Conservation (phyloP, 257 asterid species). For the Cruciata laevipes region DNA sequence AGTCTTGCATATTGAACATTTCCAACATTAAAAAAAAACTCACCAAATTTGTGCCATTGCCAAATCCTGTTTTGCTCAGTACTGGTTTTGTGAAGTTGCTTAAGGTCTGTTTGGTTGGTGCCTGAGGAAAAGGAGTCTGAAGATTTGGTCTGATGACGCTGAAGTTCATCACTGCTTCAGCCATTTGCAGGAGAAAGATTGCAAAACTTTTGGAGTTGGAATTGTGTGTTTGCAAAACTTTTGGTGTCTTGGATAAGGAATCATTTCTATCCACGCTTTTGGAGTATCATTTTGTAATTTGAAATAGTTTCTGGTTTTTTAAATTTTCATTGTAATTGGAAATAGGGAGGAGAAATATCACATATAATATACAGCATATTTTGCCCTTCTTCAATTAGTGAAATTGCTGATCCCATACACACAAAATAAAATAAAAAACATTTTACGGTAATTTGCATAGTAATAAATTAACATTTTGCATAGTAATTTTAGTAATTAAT, state of each 20-base stretch:
- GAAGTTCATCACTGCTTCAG: slow-evolving; percentile 50
- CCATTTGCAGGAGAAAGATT: slow-evolving; percentile 28
- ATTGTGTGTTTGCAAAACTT: not conserved
- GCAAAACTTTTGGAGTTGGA: slow-evolving; percentile 8
- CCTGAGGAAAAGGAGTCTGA: not conserved
- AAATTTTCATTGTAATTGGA: too few relatives aligned
- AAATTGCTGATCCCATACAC: too few relatives aligned
- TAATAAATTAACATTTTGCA: too few relatives aligned
- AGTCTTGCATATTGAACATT: not conserved
- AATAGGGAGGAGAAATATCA: too few relatives aligned
- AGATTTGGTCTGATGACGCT: slow-evolving; percentile 32
- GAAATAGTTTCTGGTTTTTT: too few relatives aligned
- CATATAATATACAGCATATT: too few relatives aligned
- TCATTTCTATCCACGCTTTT: slow-evolving; percentile 51
- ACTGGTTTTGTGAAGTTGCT: slow-evolving; percentile 31
- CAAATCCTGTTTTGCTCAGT: slow-evolving; percentile 30
- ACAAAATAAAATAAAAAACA: too few relatives aligned
- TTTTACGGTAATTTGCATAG: too few relatives aligned
- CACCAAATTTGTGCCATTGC: slow-evolving; percentile 37
- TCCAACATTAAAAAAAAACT: not conserved
- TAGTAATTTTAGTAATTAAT: too few relatives aligned
- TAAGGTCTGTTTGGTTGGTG: slow-evolving; percentile 18
- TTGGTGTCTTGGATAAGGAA: slow-evolving; percentile 33
- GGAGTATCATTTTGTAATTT: not conserved
- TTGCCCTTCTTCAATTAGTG: too few relatives aligned